A percentile compares a stretch with the other conserved stretches of the same genome.
Conservation (phyloP, 768 basidiomycete genomes). For the Xanthoconium purpureum region DNA sequence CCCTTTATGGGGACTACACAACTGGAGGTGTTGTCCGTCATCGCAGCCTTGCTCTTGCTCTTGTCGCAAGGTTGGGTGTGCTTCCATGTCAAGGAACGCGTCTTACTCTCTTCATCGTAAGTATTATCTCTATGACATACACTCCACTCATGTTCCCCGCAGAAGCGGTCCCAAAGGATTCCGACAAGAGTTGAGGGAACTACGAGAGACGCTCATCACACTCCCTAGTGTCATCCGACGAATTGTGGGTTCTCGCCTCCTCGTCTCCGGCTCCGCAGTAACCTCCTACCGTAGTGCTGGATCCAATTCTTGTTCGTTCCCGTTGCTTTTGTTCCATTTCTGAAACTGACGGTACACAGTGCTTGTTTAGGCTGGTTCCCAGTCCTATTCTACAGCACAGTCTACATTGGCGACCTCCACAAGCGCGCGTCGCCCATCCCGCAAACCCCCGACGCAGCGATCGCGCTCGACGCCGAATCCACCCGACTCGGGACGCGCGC, state of each 20-base stretch:
- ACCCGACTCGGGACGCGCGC: slow-evolving; percentile 84
- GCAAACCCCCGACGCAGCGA: slow-evolving; percentile 30
- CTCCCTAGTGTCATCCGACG: slow-evolving; percentile 74
- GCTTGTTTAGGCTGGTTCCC: slow-evolving; percentile 94
- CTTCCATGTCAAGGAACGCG: not conserved
- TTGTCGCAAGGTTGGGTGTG: slow-evolving; percentile 63
- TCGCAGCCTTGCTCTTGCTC: slow-evolving; percentile 69
- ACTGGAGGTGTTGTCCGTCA: slow-evolving; percentile 73
- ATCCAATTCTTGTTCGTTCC: too few relatives aligned
- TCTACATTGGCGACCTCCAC: slow-evolving; percentile 88
- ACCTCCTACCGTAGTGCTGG: slow-evolving; percentile 1
- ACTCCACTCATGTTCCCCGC: too few relatives aligned
- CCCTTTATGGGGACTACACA: slow-evolving; percentile 68
- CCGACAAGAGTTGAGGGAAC: slow-evolving; percentile 50
- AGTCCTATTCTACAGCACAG: slow-evolving; percentile 79
- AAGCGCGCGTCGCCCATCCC: slow-evolving; percentile 42
- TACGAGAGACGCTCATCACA: slow-evolving; percentile 68
- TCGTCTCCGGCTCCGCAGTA: slow-evolving; percentile 5
- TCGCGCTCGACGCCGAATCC: slow-evolving; percentile 57
- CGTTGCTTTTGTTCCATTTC: not conserved
- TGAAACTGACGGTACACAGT: slow-evolving; percentile 35
- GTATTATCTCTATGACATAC: too few relatives aligned
- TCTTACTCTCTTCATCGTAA: too few relatives aligned
- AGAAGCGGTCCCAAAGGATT: too few relatives aligned
- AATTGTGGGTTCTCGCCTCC: slow-evolving; percentile 54